Conservation (phyloP, 139 green algal species). For the Chlamydomonas sp. region DNA sequence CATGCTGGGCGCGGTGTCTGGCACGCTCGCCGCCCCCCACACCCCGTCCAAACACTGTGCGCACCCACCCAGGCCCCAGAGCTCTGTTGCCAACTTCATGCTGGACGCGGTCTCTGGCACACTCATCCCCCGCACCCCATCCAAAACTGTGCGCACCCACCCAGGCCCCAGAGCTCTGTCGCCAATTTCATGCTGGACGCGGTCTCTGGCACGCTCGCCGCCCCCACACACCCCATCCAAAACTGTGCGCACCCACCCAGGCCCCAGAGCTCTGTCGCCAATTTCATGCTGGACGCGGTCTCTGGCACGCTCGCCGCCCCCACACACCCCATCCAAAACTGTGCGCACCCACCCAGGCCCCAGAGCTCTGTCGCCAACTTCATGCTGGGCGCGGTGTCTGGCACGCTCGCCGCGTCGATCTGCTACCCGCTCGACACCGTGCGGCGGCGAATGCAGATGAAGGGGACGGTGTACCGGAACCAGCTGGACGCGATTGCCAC, state of each 20-base stretch:
- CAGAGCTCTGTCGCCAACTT: constrained; percentile 66
- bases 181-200: constrained; percentile 68
- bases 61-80: constrained; percentile 48
- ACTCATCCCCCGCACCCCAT: no score
- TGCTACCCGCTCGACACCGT: constrained; percentile 93
- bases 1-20: constrained; percentile 54
- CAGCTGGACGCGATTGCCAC: constrained; percentile 62
- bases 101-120: no score
- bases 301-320: constrained; percentile 66
- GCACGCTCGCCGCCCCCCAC: constrained; percentile 62
- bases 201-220: constrained; percentile 56
- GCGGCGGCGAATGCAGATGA: constrained; percentile 85
- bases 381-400: constrained; percentile 56
- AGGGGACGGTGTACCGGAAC: constrained; percentile 57
- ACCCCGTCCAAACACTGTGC: no score
- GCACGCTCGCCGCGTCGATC: constrained; percentile 64
- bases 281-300: constrained; percentile 63
- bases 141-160: no score
- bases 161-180: no score
- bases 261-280: constrained; percentile 52
- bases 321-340: constrained; percentile 66
- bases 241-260: no score
- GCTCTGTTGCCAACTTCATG: no score
- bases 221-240: constrained; percentile 67
- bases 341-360: constrained; percentile 35